These are phyloP conservation scores for Tetrastigma voinierianum DNA, from an alignment of 164 flowering plant species.

Conservation along the genomic window DNA sequence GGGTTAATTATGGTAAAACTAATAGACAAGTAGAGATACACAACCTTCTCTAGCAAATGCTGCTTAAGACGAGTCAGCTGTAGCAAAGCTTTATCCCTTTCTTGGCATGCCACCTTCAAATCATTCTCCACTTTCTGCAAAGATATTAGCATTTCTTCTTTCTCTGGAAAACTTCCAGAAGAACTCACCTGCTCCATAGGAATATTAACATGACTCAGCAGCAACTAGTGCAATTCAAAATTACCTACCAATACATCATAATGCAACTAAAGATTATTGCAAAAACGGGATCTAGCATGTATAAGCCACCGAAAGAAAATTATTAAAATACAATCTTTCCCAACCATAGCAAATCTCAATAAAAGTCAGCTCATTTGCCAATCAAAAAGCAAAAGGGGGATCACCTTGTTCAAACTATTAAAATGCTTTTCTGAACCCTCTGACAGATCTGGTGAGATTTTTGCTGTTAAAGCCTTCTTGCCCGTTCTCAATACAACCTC, in stretches of 20 bases:
- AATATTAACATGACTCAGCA: background rate
- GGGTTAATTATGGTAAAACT: background rate
- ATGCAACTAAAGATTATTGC: background rate
- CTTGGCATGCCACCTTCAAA: conserved; percentile 57
- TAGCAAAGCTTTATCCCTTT: conserved; percentile 84
- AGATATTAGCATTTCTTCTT: conserved; percentile 55
- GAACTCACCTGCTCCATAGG: conserved; percentile 26
- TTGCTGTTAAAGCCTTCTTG: conserved; percentile 19
- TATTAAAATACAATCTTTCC: too few relatives aligned
- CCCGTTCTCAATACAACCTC: conserved; percentile 40
- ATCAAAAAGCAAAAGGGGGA: background rate
- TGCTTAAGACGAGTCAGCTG: conserved; percentile 87
- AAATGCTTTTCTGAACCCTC: conserved; percentile 22
- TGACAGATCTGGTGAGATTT: conserved; percentile 19
- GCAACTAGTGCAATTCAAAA: too few relatives aligned
- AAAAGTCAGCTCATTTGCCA: background rate
- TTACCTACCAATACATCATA: too few relatives aligned
- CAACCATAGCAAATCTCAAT: too few relatives aligned
- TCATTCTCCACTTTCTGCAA: conserved; percentile 54
- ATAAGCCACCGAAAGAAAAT: background rate
- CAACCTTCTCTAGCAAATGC: conserved; percentile 92
- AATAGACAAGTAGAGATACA: background rate
- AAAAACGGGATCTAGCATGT: background rate
- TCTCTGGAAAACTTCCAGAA: conserved; percentile 38
- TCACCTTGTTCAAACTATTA: conserved; percentile 38